Base-by-base conservation (phyloP, 1,284 basidiomycete species). In the Moesziomyces sp. region DNA sequence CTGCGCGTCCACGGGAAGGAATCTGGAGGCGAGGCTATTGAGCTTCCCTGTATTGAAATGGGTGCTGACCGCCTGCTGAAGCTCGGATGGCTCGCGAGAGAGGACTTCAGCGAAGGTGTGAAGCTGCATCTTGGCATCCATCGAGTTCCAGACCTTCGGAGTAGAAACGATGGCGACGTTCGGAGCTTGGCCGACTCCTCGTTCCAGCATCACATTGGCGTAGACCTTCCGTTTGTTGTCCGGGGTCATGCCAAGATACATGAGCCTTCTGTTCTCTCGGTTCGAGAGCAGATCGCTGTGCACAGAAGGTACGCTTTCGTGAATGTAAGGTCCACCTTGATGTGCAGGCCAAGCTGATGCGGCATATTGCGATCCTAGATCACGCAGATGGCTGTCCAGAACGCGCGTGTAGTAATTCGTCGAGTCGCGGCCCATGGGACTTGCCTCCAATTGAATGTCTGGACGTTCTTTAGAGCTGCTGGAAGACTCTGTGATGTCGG, bases 111-210 rank as follows among this genome's bases (percentile, higher is more conserved):
- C 52, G 21, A 60, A 54, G 0, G 38, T 45, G 46, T 60, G 58
- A 6, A 60, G 46, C 21, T 54, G 58, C 11, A 60, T 40, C 8
- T 38, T 48, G 21, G 53, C 28, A 1, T 38, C 16, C 14, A 60
- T 13, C 7, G 51, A 54, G 2, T 13, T 53, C 52, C 58, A 60
- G 30, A 19, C 19, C n/a, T 60, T 21, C 0, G 58, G 58, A 3
- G 58, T 53, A 7, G 58, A 54, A 1, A 60, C 42, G 16, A 60
- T 38, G 10, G 58, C 58, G 14, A 49, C 42, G 21, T 60, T 53
- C 3, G 46, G 46, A 7, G 45, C 21, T 10, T 26, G 6, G 6
- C 26, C 30, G 11, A 8, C 3, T 3, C n/a, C 23, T 11, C 23
- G 23, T 8, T 26, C 21, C 16, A 35, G 11, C 16, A 60, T 38